Base-by-base conservation (phyloP, 1,284 basidiomycete genomes). In the Lentinula novae-zelandiae region DNA sequence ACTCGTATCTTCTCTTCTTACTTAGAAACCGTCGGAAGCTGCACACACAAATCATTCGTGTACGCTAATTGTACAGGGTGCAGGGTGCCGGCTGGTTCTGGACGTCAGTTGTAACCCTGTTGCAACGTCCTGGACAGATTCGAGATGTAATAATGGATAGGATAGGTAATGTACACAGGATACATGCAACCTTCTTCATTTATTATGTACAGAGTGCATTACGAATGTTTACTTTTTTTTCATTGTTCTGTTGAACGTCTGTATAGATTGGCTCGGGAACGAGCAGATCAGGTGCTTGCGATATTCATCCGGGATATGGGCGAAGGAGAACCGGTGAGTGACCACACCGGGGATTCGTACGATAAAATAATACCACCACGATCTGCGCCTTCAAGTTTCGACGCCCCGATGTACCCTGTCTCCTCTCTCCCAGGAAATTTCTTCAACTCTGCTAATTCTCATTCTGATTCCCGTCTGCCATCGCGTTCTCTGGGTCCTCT, bases 301-400 rank as follows among this genome's bases (percentile, higher is more conserved):
- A 82, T 96, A 46, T 92, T 92, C 73, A 85, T 96, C 53, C 82
- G 93, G 31, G 89, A 94, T 67, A 90, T 87, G 58, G 82, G 76
- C 38, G 68, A 70, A 4, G 71, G 69, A 38, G 73, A 75, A 3
- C 70, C 72, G 1, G 67, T 90, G 17, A 78, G 80, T 6, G 84
- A 89, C 65, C 86, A 87, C 1, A 88, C 81, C 0, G 86, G 86
- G 17, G 72, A 71, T 52, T 67, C 68, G 8, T 71, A 72, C 34
- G 68, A 65, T 33, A 67, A 67, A 51, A 64, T 27, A 27, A 27
- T 65, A 58, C 66, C 66, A 13, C 65, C 64, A 20, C 64, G 66
- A 60, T 67, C 58, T n/a, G 55, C 63, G 17, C 57, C 69, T 15
- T n/a, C 67, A 69, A n/a, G 64, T 65, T 53, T 60, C 63, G 27